A percentile compares a stretch with the other conserved stretches of the same genome.
Evolutionary conservation across 306 rosid genomes (phyloP).

Genomic region (Dalbergia oliveri): DNA sequence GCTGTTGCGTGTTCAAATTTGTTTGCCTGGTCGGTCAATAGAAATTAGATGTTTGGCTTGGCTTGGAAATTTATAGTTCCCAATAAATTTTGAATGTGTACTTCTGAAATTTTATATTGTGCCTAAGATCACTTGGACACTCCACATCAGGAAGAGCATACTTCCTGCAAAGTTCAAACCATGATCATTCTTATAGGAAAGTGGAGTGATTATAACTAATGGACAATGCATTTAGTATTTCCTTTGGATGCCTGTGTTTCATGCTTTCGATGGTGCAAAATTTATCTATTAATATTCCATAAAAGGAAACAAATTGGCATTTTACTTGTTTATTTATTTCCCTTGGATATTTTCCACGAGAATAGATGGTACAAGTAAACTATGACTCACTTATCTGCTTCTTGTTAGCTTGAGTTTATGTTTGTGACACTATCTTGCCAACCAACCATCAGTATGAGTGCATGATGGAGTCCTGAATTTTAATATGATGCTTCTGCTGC

Average conservation of each 20-base stretch:
- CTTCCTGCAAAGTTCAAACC: not conserved
- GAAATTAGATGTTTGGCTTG: not conserved
- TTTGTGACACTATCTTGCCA: not conserved
- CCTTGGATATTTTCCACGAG: not conserved
- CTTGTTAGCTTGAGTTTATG: slow-evolving; percentile 36
- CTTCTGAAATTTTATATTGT: not conserved
- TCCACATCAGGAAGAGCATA: not conserved
- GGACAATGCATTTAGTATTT: not conserved
- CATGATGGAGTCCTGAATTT: slow-evolving; percentile 29
- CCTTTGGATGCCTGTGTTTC: not conserved
- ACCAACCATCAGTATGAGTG: not conserved
- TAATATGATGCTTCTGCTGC: slow-evolving; percentile 39
- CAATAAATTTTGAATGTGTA: not conserved
- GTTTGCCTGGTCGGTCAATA: not conserved
- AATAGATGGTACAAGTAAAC: slow-evolving; percentile 13
- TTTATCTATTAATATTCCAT: not conserved
- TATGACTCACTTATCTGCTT: slow-evolving; percentile 1
- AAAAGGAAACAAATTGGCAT: not conserved
- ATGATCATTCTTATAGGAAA: not conserved
- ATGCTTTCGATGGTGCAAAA: not conserved
- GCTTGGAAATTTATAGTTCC: not conserved
- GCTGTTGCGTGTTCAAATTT: slow-evolving; percentile 10
- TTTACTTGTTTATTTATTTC: not conserved
- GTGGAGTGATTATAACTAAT: not conserved
- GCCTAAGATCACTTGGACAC: not conserved